Evolutionary conservation across 148 eudicot species (phyloP).

Genomic region (Vaccinium vitisidaea): DNA sequence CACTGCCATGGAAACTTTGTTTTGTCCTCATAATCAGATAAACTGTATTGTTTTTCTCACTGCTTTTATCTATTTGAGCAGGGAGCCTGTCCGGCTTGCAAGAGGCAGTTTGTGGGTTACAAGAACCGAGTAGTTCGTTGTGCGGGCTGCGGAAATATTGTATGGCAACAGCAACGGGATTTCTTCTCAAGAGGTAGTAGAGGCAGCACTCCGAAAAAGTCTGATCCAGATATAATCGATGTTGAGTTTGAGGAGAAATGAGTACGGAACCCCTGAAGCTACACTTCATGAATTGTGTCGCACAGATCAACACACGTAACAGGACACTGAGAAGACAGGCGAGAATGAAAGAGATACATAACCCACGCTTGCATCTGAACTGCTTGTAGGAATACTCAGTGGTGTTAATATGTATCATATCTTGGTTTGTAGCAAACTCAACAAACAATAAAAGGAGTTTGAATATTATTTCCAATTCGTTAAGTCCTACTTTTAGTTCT

Average conservation of each 20-base stretch:
- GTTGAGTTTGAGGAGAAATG: conserved; percentile 86
- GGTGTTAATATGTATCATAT: conserved; percentile 8
- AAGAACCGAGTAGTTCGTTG: conserved; percentile 72
- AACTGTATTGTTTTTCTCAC: background rate
- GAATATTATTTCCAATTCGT: background rate
- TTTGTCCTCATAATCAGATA: background rate
- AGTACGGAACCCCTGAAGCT: conserved; percentile 25
- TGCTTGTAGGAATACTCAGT: conserved; percentile 1
- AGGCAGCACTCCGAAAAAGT: conserved; percentile 36
- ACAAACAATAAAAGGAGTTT: background rate
- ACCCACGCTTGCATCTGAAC: background rate
- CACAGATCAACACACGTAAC: background rate
- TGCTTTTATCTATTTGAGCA: conserved; percentile 24
- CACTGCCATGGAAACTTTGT: background rate
- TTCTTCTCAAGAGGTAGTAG: conserved; percentile 55
- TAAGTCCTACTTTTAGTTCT: background rate
- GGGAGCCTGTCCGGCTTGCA: conserved; percentile 98
- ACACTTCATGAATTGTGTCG: background rate
- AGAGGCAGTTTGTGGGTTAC: conserved; percentile 68
- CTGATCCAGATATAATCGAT: conserved; percentile 71
- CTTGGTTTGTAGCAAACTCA: background rate
- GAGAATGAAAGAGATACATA: conserved; percentile 2
- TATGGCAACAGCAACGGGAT: conserved; percentile 87
- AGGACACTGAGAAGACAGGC: background rate
- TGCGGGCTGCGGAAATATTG: conserved; percentile 72